Evolutionary conservation across 2,329 filamentous ascomycete genomes (phyloP).

Genomic region (Penicillium italicum): DNA sequence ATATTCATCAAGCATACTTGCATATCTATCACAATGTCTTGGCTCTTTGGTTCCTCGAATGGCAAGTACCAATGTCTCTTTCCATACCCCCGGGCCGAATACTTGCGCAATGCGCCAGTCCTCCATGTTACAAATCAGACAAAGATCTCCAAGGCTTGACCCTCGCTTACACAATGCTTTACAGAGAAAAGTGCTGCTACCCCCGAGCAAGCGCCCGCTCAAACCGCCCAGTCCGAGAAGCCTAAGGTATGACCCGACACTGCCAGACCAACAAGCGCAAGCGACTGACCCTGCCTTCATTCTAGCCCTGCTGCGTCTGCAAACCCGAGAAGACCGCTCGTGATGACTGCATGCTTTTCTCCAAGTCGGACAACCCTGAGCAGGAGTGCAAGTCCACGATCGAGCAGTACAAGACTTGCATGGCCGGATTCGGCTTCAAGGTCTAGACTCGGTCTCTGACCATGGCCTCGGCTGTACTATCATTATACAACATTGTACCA

Average conservation of each 20-base stretch:
- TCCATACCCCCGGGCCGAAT: not conserved
- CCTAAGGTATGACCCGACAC: slow-evolving; percentile 33
- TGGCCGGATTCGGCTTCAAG: slow-evolving; percentile 90
- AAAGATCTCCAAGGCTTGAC: not conserved
- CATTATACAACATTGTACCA: slow-evolving; percentile 20
- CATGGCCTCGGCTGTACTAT: not conserved
- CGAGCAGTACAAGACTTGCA: slow-evolving; percentile 82
- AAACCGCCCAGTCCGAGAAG: slow-evolving; percentile 32
- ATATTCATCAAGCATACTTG: not conserved
- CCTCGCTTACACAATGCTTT: slow-evolving; percentile 9
- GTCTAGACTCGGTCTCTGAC: slow-evolving; percentile 31
- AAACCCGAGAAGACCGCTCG: slow-evolving; percentile 88
- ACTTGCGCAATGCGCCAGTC: slow-evolving; percentile 14
- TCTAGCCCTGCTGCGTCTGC: slow-evolving; percentile 93
- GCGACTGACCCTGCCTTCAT: slow-evolving; percentile 1
- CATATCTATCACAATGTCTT: slow-evolving; percentile 29
- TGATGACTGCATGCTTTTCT: slow-evolving; percentile 99
- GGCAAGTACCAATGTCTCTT: slow-evolving; percentile 22
- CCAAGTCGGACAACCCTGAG: slow-evolving; percentile 69
- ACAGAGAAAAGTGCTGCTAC: slow-evolving; percentile 23
- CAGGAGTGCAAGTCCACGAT: slow-evolving; percentile 81
- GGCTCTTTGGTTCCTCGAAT: slow-evolving; percentile 37
- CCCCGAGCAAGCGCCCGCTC: slow-evolving; percentile 17
- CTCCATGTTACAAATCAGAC: not conserved
- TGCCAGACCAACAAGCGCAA: not conserved